phyloP scores from a whole-genome alignment of 1,139 yeast species.

The Magnusiomyces suaveolens region DNA sequence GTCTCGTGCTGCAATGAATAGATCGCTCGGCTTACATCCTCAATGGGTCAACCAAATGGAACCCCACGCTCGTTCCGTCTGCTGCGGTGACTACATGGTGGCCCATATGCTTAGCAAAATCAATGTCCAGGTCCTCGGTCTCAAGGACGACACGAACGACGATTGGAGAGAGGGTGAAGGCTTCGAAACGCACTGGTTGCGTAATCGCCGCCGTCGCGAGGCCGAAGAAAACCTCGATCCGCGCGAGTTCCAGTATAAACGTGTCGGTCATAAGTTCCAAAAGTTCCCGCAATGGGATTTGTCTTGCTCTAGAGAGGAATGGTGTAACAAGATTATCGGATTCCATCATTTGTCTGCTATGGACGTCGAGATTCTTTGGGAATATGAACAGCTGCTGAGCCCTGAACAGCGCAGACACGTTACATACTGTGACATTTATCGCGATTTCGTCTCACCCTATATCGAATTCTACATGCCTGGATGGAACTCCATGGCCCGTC shows the following conservation, averaged over 20 bases:
- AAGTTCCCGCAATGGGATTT: conserved; percentile 6
- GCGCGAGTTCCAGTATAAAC: not conserved
- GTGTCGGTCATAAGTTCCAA: conserved; percentile 4
- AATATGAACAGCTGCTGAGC: conserved; percentile 20
- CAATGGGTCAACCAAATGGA: conserved; percentile 24
- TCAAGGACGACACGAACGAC: conserved; percentile 12
- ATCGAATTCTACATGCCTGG: conserved; percentile 16
- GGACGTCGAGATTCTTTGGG: conserved; percentile 22
- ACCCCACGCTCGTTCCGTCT: conserved; percentile 21
- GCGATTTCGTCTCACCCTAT: conserved; percentile 22
- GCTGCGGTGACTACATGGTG: conserved; percentile 34
- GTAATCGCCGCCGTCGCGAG: not conserved
- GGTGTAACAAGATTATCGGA: conserved; percentile 24
- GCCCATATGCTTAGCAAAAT: conserved; percentile 22
- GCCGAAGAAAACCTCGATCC: conserved; percentile 5
- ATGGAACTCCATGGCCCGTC: conserved; percentile 19
- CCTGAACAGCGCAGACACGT: conserved; percentile 16
- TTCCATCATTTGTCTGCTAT: conserved; percentile 21
- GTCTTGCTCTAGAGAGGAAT: conserved; percentile 3
- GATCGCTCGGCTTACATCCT: conserved; percentile 22
- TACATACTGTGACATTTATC: conserved; percentile 20
- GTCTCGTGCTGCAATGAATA: conserved; percentile 28
- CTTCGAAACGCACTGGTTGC: conserved; percentile 6
- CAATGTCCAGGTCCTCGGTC: conserved; percentile 4
- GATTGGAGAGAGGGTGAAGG: conserved; percentile 17